Evolutionary conservation across 2,329 filamentous ascomycete genomes (phyloP).

Genomic region (Ophiostoma sp.): DNA sequence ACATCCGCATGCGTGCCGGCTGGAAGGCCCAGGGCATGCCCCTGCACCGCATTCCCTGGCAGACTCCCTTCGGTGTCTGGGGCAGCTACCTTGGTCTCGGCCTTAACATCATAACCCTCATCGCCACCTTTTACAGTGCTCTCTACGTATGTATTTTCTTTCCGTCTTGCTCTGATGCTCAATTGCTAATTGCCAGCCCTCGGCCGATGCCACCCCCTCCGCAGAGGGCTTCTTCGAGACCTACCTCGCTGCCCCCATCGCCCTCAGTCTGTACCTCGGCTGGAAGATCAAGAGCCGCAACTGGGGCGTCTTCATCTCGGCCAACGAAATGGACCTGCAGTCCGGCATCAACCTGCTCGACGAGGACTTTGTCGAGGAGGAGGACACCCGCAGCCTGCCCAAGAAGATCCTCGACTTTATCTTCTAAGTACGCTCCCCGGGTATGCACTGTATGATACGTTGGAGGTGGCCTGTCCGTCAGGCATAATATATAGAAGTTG

Average conservation of each 20-base stretch:
- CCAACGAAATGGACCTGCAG: conserved; percentile 57
- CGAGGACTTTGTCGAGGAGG: conserved; percentile 47
- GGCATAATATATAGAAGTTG: not conserved
- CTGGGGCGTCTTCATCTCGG: conserved; percentile 52
- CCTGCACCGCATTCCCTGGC: conserved; percentile 59
- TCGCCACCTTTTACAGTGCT: conserved; percentile 7
- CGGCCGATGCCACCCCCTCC: conserved; percentile 33
- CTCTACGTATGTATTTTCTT: not conserved
- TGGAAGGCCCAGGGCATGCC: conserved; percentile 59
- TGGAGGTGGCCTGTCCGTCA: not conserved
- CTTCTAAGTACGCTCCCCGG: not conserved
- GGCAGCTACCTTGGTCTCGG: conserved; percentile 9
- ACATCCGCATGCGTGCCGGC: conserved; percentile 63
- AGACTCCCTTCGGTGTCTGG: conserved; percentile 41
- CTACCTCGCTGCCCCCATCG: conserved; percentile 53
- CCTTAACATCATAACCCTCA: conserved; percentile 1
- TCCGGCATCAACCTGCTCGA: conserved; percentile 43
- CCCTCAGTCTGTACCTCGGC: conserved; percentile 53
- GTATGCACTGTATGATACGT: not conserved
- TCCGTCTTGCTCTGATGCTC: too few species aligned
- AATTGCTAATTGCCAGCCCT: conserved; percentile 28
- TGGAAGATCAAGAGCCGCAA: conserved; percentile 59
- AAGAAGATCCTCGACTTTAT: conserved; percentile 1
- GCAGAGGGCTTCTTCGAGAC: conserved; percentile 53
- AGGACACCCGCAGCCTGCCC: conserved; percentile 27